phyloP scores from a whole-genome alignment of 371 early-diverging fungal species.

The Mortierella polycephala region DNA sequence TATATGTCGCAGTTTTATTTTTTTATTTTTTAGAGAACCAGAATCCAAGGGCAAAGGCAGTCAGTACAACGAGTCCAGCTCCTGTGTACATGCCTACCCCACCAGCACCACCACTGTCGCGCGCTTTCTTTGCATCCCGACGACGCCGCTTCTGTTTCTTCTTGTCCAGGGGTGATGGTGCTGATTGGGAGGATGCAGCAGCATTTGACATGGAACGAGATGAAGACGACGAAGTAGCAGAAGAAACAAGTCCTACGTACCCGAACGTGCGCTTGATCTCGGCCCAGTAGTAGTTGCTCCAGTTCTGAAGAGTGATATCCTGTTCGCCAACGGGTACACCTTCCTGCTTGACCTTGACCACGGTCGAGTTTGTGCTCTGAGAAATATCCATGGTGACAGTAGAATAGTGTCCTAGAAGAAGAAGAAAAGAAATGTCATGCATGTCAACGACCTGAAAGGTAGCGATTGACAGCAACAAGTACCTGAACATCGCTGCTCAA shows the following conservation, averaged over 20 bases:
- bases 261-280: conserved; percentile 94
- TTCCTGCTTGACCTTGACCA: conserved; percentile 80
- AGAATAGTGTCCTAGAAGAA: conserved; percentile 78
- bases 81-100: conserved; percentile 43
- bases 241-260: conserved; percentile 57
- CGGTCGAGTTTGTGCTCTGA: conserved; percentile 75
- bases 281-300: conserved; percentile 94
- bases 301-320: conserved; percentile 85
- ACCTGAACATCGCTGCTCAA: neutral
- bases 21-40: conserved; percentile 55
- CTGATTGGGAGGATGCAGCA: conserved; percentile 8
- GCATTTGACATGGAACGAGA: conserved; percentile 12
- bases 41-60: conserved; percentile 57
- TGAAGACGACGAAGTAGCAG: no score
- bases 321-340: conserved; percentile 92
- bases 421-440: neutral
- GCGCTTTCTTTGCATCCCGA: conserved; percentile 19
- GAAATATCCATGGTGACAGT: conserved; percentile 81
- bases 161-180: conserved; percentile 24
- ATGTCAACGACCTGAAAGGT: no score
- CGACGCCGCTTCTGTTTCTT: conserved; percentile 45
- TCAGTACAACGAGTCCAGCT: conserved; percentile 56
- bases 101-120: conserved; percentile 17
- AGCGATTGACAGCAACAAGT: neutral
- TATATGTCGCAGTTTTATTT: neutral